Base-by-base conservation (phyloP, 805 yeast genomes). In the Teunomyces gatunensis region DNA sequence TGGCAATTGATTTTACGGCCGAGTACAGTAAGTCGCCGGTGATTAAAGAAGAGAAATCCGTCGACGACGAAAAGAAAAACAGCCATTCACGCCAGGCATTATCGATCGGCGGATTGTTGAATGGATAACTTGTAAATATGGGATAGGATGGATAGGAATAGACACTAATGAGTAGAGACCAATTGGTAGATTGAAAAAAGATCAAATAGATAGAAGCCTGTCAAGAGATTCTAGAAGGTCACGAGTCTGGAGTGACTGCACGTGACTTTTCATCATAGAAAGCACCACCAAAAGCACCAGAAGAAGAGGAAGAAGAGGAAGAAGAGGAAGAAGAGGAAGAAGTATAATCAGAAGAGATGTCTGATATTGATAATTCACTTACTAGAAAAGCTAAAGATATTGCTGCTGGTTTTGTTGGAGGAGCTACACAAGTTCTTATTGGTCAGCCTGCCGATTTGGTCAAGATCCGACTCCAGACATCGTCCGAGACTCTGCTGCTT, bases 401-500 rank as follows among this genome's bases (percentile, higher is more conserved):
- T 5, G 61, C 72, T 3, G 77, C 78, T 11, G 78, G 78, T 1
- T 73, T 73, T 49, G 59, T 73, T 5, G 78, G 78, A 2, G 78
- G 78, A 6, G 77, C 77, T 28, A 68, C 76, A 2, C 78, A 73
- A 53, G 78, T 73, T 12, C 62, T 73, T 37, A 73, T 73, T 32
- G 78, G 78, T 12, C 78, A 73, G 51, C 78, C 78, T 3, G 74
- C 75, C 3, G 78, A 73, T 53, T 60, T 73, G 47, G 74, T 73
- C 35, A 73, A 73, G 50, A 61, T 73, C 32, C 54, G 78, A 42
- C 60, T 73, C 46, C 78, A 73, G 51, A 73, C 78, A 0, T 59
- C 69, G 3, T 55, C 54, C 27, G 56, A 63, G 11, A 56, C 59
- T 1, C 60, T 74, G 4, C 68, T 74, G 2, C 34, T 60, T 5